Percentiles rank a stretch among this genome's conserved stretches.
phyloP scores from a whole-genome alignment of 345 rosid genomes.

The Murraya koenigii region DNA sequence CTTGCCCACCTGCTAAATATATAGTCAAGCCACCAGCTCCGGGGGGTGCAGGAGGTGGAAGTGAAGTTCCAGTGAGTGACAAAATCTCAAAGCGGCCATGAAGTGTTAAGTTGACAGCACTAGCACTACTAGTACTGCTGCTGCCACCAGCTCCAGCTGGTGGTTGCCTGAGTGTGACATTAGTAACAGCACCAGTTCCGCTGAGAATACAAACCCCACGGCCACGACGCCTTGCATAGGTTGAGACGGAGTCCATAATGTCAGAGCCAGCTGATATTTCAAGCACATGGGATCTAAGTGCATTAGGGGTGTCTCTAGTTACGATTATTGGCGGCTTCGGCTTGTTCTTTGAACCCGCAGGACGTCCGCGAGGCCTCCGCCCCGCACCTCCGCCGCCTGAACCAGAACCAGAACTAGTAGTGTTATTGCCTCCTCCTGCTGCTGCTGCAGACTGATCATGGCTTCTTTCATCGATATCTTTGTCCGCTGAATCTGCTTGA shows the following conservation, averaged over 20 bases:
- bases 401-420: neutral
- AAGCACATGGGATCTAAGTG: conserved; percentile 60
- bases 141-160: conserved; percentile 38
- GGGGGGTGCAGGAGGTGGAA: conserved; percentile 74
- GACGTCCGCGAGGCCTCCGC: conserved; percentile 73
- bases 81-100: conserved; percentile 74
- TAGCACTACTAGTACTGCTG: neutral
- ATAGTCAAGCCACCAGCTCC: conserved; percentile 66
- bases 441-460: conserved; percentile 26
- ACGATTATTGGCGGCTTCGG: conserved; percentile 64
- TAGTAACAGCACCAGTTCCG: conserved; percentile 61
- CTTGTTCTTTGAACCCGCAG: conserved; percentile 71
- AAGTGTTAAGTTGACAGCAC: conserved; percentile 55
- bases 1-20: conserved; percentile 71
- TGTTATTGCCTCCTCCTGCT: neutral
- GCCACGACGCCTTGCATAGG: conserved; percentile 57
- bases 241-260: conserved; percentile 48
- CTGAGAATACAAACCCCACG: conserved; percentile 66
- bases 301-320: conserved; percentile 65
- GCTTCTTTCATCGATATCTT: conserved; percentile 30
- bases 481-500: conserved; percentile 28
- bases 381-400: neutral
- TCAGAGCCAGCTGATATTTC: conserved; percentile 63
- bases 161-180: conserved; percentile 64
- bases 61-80: conserved; percentile 61